Base-by-base conservation (phyloP, 179 eudicot genomes). In the Beta corolliflora region DNA sequence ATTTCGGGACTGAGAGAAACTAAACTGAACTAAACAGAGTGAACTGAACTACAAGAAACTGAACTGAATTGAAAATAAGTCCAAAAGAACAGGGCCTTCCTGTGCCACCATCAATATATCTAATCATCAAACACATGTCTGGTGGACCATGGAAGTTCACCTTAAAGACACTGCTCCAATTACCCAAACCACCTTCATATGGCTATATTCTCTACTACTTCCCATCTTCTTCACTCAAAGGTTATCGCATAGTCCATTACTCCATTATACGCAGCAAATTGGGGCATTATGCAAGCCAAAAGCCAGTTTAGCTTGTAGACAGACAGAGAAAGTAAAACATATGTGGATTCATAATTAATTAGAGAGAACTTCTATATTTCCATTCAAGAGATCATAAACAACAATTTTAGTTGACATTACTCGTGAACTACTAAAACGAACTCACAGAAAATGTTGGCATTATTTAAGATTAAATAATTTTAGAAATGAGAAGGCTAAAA, bases 301-400 rank as follows among this genome's bases (percentile, higher is more conserved):
- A 25, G 15, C 14, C 10, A 29, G 15, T 31, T 65, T 65, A 29
- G 69, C 44, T 25, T 25, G 69, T 65, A 25, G 36, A 31, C 11
- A 25, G 69, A 63, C 12, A 25, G 9, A 11, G 45, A 25, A 25
- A 65, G 25, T 29, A 65, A 29, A 31, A 36, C 10, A 45, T 19
- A 15, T 9, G 11, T 18, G 9, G 52, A 16, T 13, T 15, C 46
- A 18, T 7, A 16, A 9, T 7, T 9, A 3, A 16, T 7, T 18
- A 19, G 29, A 19, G 12, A 46, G 52, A 19, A 70, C 50, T 46
- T 70, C 54, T 5, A 14, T 46, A 48, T 70, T 41, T 44, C 53
- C 73, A 69, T 69, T 44, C 53, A 70, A 70, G 73, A 46, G 15
- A 19, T 70, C 29, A 45, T 29, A 70, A 46, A 50, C 41, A 71